Evolutionary conservation across 75 land plant species (phyloP), one percentile per base, ranked within the genome.

Genomic region (Gnetum montanum): DNA sequence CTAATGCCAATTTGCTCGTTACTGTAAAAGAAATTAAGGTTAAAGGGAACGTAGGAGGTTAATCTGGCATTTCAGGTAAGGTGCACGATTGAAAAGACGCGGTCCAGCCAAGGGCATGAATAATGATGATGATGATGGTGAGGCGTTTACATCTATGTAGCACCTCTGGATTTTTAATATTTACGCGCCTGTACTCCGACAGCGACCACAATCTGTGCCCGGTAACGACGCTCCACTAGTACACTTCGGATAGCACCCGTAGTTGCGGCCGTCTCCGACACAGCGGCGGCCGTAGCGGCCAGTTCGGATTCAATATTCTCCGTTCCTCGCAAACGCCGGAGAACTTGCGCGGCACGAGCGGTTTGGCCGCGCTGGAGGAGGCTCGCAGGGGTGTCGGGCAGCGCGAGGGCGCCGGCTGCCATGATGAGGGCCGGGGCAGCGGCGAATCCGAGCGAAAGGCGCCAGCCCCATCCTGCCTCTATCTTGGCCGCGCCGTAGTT

Each of bases 151-250:
- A 90, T 58, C 59, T 90, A 84, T 10, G n/a, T n/a, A n/a, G n/a
- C n/a, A n/a, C n/a, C n/a, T n/a, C n/a, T n/a, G n/a, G n/a, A n/a
- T 71, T 79, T 59, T 19, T n/a, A n/a, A n/a, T n/a, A n/a, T n/a
- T n/a, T n/a, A n/a, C n/a, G n/a, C n/a, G n/a, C n/a, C n/a, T n/a
- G n/a, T n/a, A n/a, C n/a, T n/a, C n/a, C n/a, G 36, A 80, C 70
- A 4, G 87, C 83, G 80, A 90, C 83, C 8, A 80, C 82, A 34
- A 91, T 57, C 63, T 91, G 89, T 8, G 97, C 88, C 58, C 88
- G 80, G 56, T 90, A 74, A 48, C 78, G 67, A 37, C 44, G 53
- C 74, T 74, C 57, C n/a, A n/a, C n/a, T 25, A 79, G n/a, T n/a
- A n/a, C n/a, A n/a, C n/a, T n/a, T n/a, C n/a, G n/a, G n/a, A n/a